These are phyloP conservation scores for Phytophthora boehmeriae DNA, from an alignment of 352 stramenopile genomes.

Conservation along the genomic window DNA sequence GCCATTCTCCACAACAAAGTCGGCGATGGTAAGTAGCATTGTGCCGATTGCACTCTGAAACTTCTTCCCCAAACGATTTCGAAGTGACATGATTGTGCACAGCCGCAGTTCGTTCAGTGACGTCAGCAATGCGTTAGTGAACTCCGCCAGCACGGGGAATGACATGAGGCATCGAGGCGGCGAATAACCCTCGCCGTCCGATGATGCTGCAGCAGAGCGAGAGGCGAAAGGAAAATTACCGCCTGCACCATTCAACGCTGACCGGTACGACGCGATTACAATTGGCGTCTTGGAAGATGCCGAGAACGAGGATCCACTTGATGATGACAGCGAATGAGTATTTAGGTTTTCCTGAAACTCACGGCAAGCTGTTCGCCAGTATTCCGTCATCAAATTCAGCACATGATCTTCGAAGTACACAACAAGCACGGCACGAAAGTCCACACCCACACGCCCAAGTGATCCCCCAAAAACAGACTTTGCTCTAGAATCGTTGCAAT, in stretches of 20 bases:
- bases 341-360: constrained; percentile 72
- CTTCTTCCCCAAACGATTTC: constrained; percentile 58
- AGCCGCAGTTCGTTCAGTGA: constrained; percentile 88
- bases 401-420: constrained; percentile 88
- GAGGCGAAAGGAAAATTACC: constrained; percentile 34
- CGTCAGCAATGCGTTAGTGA: constrained; percentile 81
- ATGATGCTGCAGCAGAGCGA: constrained; percentile 8
- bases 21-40: constrained; percentile 55
- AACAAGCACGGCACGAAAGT: constrained; percentile 82
- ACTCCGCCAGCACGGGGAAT: constrained; percentile 85
- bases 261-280: constrained; percentile 74
- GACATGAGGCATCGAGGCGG: constrained; percentile 85
- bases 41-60: constrained; percentile 58
- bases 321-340: constrained; percentile 40
- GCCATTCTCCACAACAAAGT: constrained; percentile 64
- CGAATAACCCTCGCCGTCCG: constrained; percentile 51
- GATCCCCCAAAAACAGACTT: constrained; percentile 88
- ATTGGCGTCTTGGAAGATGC: constrained; percentile 61
- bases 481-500: constrained; percentile 83
- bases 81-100: constrained; percentile 70
- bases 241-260: constrained; percentile 21
- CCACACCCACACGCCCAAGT: constrained; percentile 77
- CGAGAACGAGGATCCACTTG: constrained; percentile 25
- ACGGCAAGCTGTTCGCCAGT: constrained; percentile 57
- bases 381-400: constrained; percentile 62